Evolutionary conservation across 306 rosid genomes (phyloP), one percentile per base, ranked within the genome.

Genomic region (Rubus parviflorus): DNA sequence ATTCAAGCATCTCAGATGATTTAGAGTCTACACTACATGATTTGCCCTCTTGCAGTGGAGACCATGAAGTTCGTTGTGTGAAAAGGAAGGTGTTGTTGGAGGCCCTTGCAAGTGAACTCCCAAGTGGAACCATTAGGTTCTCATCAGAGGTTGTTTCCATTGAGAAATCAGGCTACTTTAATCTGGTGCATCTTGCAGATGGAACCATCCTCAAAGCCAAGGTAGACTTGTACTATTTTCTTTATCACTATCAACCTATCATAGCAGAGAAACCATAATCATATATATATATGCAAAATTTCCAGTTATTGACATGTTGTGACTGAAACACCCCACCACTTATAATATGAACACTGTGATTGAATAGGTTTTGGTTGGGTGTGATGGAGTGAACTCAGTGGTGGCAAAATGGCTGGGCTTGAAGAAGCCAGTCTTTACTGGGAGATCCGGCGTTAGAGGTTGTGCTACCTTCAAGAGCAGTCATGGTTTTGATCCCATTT

Each of bases 81-180:
- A 82, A 37, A 65, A 86, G 98, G 70, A 72, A 83, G 1, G 72
- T 75, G 42, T 6, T 94, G 76, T 67, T 90, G 77, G 96, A 91
- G 83, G 77, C 83, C 23, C 88, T 94, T 48, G 87, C 85, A 56
- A 84, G 82, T 35, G 96, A 90, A 68, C 91, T 94, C 74, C 96
- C 94, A 12, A 81, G 78, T 65, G 94, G 82, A n/a, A 84, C 90
- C 82, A 86, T 92, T 41, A 89, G 92, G 49, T 90, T 40, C 89
- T 77, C 84, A 25, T 91, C 98, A 69, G 90, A 87, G 78, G 89
- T 90, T 23, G 93, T 89, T 80, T 85, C 89, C 38, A 85, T 94
- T 57, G 88, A 94, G 51, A 87, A 92, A 77, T 85, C 86, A 45
- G 88, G 87, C 37, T 81, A 78, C 70, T 74, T 46, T 58, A 94